Evolutionary conservation across 108 stramenopile genomes (phyloP), one percentile per base, ranked within the genome.

Genomic region (Cyclotella cryptica): DNA sequence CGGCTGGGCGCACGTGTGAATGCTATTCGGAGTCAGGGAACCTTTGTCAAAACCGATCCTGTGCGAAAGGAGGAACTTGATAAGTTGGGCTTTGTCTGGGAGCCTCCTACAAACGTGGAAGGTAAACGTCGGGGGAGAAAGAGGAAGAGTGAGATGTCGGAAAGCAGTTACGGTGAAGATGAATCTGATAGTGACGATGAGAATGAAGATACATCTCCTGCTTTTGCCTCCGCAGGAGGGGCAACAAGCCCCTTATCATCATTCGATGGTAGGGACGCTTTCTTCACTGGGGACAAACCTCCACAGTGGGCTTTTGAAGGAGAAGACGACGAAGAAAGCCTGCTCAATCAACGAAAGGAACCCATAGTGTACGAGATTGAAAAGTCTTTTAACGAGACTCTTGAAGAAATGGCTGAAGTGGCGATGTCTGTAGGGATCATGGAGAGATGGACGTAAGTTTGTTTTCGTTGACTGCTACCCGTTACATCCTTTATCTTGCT

Each of bases 21-120:
- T 84, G 90, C 92, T n/a, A 94, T 96, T 72, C 88, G 96, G 58
- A 86, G 88, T 51, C 93, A 93, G 72, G 93, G 93, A 64, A 94
- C 93, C 35, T 94, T 94, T 81, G 89, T 96, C 26, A 93, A 90
- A 61, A 77, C 77, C 19, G 77, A 90, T 73, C 88, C 92, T 29
- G 81, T 83, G 46, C 69, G 96, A 27, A 88, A 74, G 62, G 74
- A 84, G 28, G 74, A 86, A 66, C 75, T 96, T 63, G 90, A 93
- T 57, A 84, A 88, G 10, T 57, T 96, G 59, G 96, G 96, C 21
- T 94, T 96, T 77, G 82, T 89, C 21, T 96, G 95, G 95, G 91
- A 81, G 41, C 84, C 86, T 62, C 88, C 89, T 35, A 65, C 80
- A 40, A 71, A 72, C 45, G 85, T 82, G 24, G 66, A 77, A 12